Conservation (phyloP, 2,329 filamentous ascomycete species). For the Fonsecaea monophora region DNA sequence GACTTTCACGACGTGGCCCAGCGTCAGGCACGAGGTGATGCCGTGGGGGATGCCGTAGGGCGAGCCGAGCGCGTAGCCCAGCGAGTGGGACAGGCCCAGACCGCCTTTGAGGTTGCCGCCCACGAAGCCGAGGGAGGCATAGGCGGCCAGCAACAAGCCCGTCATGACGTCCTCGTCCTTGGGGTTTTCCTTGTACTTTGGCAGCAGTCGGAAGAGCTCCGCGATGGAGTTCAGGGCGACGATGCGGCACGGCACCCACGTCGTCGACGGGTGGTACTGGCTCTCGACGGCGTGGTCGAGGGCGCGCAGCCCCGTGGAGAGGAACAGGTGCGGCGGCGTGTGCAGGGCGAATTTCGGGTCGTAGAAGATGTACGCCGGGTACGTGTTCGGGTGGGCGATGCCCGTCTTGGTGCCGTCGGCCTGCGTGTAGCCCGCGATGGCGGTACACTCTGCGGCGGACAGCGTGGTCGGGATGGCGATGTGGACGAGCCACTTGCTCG, state of each 20-base stretch:
- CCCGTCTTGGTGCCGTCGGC: slow-evolving; percentile 59
- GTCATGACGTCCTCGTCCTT: slow-evolving; percentile 57
- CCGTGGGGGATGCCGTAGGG: slow-evolving; percentile 65
- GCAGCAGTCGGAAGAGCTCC: slow-evolving; percentile 57
- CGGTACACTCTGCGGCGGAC: slow-evolving; percentile 62
- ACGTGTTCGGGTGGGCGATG: slow-evolving; percentile 38
- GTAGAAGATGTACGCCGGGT: slow-evolving; percentile 48
- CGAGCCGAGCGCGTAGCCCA: slow-evolving; percentile 61
- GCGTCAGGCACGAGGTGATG: slow-evolving; percentile 61
- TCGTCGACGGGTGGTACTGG: slow-evolving; percentile 60
- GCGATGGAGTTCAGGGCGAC: slow-evolving; percentile 54
- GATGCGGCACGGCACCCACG: slow-evolving; percentile 59
- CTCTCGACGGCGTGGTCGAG: slow-evolving; percentile 64
- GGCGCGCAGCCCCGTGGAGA: slow-evolving; percentile 60
- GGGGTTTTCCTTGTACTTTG: slow-evolving; percentile 51
- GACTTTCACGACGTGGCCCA: slow-evolving; percentile 61
- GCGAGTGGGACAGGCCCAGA: slow-evolving; percentile 45
- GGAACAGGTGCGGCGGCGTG: slow-evolving; percentile 59
- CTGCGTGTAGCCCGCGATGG: slow-evolving; percentile 60
- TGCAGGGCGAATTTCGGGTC: slow-evolving; percentile 59
- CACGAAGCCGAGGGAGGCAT: slow-evolving; percentile 58
- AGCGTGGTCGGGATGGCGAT: slow-evolving; percentile 59
- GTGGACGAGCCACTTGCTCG: slow-evolving; percentile 52
- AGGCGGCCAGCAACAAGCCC: slow-evolving; percentile 60
- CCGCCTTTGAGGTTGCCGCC: slow-evolving; percentile 57